Evolutionary conservation across 257 asterid species (phyloP), one percentile per base, ranked within the genome.

Genomic region (Solanum gracilifrons): DNA sequence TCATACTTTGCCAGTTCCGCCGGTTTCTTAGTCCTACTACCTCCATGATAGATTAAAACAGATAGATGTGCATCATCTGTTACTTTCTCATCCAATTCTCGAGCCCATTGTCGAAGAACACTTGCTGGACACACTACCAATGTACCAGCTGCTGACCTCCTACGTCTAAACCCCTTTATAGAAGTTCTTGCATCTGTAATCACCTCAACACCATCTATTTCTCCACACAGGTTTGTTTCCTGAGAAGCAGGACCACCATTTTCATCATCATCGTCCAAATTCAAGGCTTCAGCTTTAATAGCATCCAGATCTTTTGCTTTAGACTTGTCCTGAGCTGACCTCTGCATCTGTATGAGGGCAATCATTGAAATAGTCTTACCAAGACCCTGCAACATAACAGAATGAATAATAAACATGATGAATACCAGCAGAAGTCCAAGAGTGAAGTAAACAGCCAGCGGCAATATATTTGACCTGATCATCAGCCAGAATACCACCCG

Each of bases 61-160:
- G 92, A 43, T 55, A 97, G 97, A 87, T 87, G 90, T 86, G 93
- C 94, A 75, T 87, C 89, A 69, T 87, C 69, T 1, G 95, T 23
- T 74, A 96, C 97, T 92, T 97, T 97, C 91, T 97, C 99, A 36
- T 92, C 93, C 89, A 97, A 90, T 94, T 97, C 99, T 84, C 94
- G 92, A 48, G 91, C 95, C 99, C 99, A 97, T 89, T 97, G 99
- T 72, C 98, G 95, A 90, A 97, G 93, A 92, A 97, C 96, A 93
- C 99, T 97, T 83, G 99, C 99, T 35, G 99, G 99, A 90, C 99
- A 97, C 85, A 97, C 98, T 64, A 97, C 94, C 92, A 97, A 92
- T 73, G 99, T 96, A 51, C 99, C 99, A 68, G 97, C 99, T 37
- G 92, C 94, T 9, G 98, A 98, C 92, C 96, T 94, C 93, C 88